phyloP scores from a whole-genome alignment of 1,139 yeast genomes.

The Arxiozyma heterogenica region DNA sequence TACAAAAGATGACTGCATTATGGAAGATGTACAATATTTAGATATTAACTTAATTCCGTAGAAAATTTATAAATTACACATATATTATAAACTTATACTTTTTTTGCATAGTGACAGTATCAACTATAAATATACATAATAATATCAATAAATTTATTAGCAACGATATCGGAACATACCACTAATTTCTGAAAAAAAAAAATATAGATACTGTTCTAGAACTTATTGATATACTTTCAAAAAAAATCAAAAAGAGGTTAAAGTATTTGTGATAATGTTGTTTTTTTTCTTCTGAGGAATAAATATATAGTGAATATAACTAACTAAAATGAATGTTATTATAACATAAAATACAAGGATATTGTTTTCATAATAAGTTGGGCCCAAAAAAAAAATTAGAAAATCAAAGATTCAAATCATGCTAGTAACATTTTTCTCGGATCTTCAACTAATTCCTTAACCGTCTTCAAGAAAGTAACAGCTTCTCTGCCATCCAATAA shows the following conservation, averaged over 20 bases:
- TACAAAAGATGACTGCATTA: slow-evolving; percentile 27
- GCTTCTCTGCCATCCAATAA: slow-evolving; percentile 98
- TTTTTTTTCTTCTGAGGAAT: too few relatives aligned
- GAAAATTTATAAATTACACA: too few relatives aligned
- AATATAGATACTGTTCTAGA: too few relatives aligned
- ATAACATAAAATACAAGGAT: not conserved
- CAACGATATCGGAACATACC: not conserved
- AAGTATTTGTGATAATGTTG: not conserved
- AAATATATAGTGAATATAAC: not conserved
- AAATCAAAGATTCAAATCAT: not conserved
- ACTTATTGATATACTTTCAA: too few relatives aligned
- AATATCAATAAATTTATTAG: not conserved
- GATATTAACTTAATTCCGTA: not conserved
- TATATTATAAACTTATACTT: too few relatives aligned
- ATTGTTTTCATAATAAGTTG: too few relatives aligned
- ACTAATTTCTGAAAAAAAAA: not conserved
- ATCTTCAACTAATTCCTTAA: slow-evolving; percentile 95
- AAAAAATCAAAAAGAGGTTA: too few relatives aligned
- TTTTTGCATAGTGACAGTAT: too few relatives aligned
- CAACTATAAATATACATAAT: not conserved
- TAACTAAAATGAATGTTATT: not conserved
- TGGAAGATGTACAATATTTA: not conserved
- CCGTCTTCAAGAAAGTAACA: slow-evolving; percentile 89
- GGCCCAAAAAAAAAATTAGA: not conserved
- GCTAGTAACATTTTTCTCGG: slow-evolving; percentile 95